Percentiles rank a stretch among this genome's conserved stretches.
These are phyloP conservation scores for Saccharomyces hybrid DNA, from an alignment of 1,139 yeast species.

Conservation along the genomic window DNA sequence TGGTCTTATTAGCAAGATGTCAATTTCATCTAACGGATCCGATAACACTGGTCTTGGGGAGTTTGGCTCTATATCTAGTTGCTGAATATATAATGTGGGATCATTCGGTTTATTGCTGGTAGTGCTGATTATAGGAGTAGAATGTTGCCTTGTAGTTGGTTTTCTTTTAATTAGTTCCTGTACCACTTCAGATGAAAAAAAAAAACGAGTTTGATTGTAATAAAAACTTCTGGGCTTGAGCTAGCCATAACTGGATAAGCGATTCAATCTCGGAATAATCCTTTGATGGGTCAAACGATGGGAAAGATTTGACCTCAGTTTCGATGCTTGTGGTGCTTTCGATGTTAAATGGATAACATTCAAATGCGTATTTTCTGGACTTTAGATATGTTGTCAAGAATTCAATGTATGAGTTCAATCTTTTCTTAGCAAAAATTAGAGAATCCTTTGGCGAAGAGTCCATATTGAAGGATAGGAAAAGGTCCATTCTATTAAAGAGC, in stretches of 20 bases:
- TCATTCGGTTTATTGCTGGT: slow-evolving; percentile 3
- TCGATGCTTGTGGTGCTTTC: slow-evolving; percentile 11
- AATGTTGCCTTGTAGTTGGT: slow-evolving; percentile 12
- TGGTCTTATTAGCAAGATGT: slow-evolving; percentile 24
- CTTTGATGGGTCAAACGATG: slow-evolving; percentile 10
- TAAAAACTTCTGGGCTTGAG: slow-evolving; percentile 21
- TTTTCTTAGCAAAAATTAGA: slow-evolving; percentile 14
- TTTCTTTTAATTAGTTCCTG: slow-evolving; percentile 19
- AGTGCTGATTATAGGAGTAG: slow-evolving; percentile 1
- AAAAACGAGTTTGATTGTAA: slow-evolving; percentile 23
- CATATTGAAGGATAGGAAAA: slow-evolving; percentile 23
- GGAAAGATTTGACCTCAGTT: slow-evolving; percentile 8
- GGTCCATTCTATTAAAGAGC: slow-evolving; percentile 19
- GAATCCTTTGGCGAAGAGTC: slow-evolving; percentile 19
- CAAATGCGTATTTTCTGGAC: slow-evolving; percentile 17
- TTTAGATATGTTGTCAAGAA: slow-evolving; percentile 19
- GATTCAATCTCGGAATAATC: slow-evolving; percentile 16
- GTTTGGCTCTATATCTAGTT: slow-evolving; percentile 1
- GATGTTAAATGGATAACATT: slow-evolving; percentile 18
- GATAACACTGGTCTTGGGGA: slow-evolving; percentile 2
- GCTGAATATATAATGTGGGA: slow-evolving; percentile 7
- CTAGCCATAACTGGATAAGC: slow-evolving; percentile 23
- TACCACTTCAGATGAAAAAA: slow-evolving; percentile 21
- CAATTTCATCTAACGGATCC: slow-evolving; percentile 19
- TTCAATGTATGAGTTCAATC: slow-evolving; percentile 19